Base-by-base conservation (phyloP, 1,139 yeast species). In the Taiozyma sp. region DNA sequence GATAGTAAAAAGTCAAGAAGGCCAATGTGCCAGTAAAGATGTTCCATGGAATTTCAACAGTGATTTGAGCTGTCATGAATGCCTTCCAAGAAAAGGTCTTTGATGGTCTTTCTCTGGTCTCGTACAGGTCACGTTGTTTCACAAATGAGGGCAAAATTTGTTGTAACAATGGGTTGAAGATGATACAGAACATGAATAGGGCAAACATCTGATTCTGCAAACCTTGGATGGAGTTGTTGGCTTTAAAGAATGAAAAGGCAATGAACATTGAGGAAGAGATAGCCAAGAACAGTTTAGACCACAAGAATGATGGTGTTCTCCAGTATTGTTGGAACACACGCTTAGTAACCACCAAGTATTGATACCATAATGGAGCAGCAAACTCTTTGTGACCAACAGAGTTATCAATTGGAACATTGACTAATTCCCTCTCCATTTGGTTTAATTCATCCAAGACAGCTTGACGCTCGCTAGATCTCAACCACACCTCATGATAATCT, bases 101-200 rank as follows among this genome's bases (percentile, higher is more conserved):
- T 55, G 80, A 83, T 13, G 96, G 96, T 42, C 95, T 80, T 68
- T 90, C 97, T 65, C 96, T 81, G n/a, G 85, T 91, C 66, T 88
- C 96, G 65, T 88, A 90, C 46, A 90, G 72, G 59, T 82, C 82
- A 69, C 97, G 81, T 67, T 86, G 95, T 46, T 71, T 67, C 46
- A 85, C 83, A 64, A 76, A 88, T 51, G 77, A 72, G 43, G 96
- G 95, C 62, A 88, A 71, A 72, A 83, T 79, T 67, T 88, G 96
- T 67, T 88, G 86, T 50, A 83, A 65, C 56, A 85, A 62, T 43
- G 88, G 82, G 56, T 78, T 78, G 68, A 84, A 76, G 47, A 82
- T 74, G 59, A 81, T 76, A 53, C 80, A 66, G 57, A 83, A 76
- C 89, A 86, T 85, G 71, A 87, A 87, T 47, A 84, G 66, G 2